Base-by-base conservation (phyloP, 176 grass and related monocot genomes). In the Phragmites australis region DNA sequence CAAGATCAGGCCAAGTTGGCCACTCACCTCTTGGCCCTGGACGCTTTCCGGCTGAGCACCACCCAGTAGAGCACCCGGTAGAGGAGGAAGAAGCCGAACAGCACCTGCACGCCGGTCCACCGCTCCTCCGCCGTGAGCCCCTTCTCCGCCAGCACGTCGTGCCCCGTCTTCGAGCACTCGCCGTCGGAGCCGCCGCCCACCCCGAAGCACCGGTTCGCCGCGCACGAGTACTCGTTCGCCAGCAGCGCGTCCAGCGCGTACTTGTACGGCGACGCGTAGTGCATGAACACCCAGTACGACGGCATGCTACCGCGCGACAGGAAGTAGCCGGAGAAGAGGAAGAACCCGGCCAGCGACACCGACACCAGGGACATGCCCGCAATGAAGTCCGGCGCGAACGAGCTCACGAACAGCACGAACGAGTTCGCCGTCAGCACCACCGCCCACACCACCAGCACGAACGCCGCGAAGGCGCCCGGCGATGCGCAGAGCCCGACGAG, bases 271-370 rank as follows among this genome's bases (percentile, higher is more conserved):
- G 92, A 94, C 22, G 77, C 83, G 87, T 94, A 98, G 87, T 94
- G 90, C 95, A 93, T 89, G 83, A 93, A 93, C 47, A 94, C 84
- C 95, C 95, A 98, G 84, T 93, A 98, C 3, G 59, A n/a, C 55
- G 95, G 95, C 95, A 89, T 98, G 77, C 92, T 98, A 72, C 86
- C 92, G 46, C 76, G 79, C 19, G 95, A 68, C 30, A 98, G 59
- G 77, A 98, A 98, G 90, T 98, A 98, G 34, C 95, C 95, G 3
- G 95, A 98, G 92, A 98, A 98, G 81, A 98, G 95, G 68, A 98
- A 98, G 90, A 98, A 98, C 0, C 90, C 92, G 0, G 95, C 92
- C 0, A 98, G 84, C 2, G 90, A 91, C 18, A 94, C 78, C 0
- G 90, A 91, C 12, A 98, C 88, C 13, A 98, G 70, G n/a, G 92